Conservation (phyloP, 305 asterid genomes). For the Lippia alba region DNA sequence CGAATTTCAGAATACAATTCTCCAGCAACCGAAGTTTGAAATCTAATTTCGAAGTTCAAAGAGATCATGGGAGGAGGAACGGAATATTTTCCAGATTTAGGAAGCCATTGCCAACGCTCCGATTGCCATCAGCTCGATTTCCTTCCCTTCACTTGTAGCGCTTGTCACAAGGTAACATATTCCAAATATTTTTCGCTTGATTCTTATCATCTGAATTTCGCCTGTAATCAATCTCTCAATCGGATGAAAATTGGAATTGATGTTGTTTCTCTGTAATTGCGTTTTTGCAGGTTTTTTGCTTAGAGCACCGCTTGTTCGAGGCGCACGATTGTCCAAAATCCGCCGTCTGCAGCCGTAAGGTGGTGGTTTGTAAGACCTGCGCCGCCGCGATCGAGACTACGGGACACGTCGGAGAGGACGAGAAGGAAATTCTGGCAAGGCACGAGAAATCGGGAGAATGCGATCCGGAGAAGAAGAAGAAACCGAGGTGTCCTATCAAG, state of each 20-base stretch:
- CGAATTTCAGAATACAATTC: not conserved
- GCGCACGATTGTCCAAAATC: constrained; percentile 78
- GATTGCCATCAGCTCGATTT: constrained; percentile 88
- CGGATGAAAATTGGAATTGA: not conserved
- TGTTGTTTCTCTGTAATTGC: not conserved
- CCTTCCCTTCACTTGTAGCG: constrained; percentile 82
- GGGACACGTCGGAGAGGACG: constrained; percentile 57
- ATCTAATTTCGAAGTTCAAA: not conserved
- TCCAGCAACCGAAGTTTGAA: not conserved
- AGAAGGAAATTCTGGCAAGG: constrained; percentile 55
- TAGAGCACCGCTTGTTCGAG: constrained; percentile 75
- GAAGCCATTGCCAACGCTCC: constrained; percentile 72
- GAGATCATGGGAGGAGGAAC: constrained; percentile 69
- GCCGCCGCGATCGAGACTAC: constrained; percentile 75
- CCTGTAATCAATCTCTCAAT: not conserved
- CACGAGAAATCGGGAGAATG: constrained; percentile 76
- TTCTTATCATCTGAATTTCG: not conserved
- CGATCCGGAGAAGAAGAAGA: constrained; percentile 78
- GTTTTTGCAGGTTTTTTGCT: constrained; percentile 57
- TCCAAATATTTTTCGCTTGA: not conserved
- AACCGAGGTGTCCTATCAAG: constrained; percentile 65
- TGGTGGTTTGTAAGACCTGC: constrained; percentile 70
- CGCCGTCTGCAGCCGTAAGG: constrained; percentile 65
- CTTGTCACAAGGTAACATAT: constrained; percentile 54
- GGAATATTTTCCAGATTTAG: constrained; percentile 86